Conservation (phyloP, 345 rosid species). For the Rhodomyrtus tomentosa region DNA sequence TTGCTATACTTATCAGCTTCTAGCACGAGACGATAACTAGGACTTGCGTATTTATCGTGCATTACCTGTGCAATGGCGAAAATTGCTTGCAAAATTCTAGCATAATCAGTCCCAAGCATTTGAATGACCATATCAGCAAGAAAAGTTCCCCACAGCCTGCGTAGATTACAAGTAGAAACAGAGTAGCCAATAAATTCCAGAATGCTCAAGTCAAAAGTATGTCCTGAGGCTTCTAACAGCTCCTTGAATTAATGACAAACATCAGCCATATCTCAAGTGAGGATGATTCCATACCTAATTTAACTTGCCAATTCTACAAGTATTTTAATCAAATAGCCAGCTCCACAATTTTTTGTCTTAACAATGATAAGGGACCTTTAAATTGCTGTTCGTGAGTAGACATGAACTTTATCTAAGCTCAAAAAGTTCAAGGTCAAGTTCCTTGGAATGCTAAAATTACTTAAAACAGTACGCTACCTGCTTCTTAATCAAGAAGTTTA, state of each 20-base stretch:
- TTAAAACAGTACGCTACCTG: neutral
- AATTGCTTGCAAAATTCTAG: constrained; percentile 83
- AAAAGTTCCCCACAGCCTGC: constrained; percentile 94
- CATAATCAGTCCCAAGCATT: constrained; percentile 97
- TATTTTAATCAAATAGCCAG: neutral
- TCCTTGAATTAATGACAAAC: neutral
- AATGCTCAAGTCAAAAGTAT: neutral
- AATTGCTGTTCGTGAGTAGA: neutral
- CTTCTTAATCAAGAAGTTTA: neutral
- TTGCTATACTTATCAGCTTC: neutral
- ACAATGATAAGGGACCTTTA: neutral
- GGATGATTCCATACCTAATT: neutral
- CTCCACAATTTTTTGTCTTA: neutral
- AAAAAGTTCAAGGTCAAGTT: neutral
- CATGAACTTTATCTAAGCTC: neutral
- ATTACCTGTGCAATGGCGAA: constrained; percentile 90
- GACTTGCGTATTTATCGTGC: neutral
- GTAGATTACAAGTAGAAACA: neutral
- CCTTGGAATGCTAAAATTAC: neutral
- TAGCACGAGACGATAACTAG: neutral
- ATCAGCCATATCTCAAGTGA: no score
- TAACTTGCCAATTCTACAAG: neutral
- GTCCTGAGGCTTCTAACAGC: neutral
- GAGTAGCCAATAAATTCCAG: neutral
- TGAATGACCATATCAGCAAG: constrained; percentile 92